phyloP scores from a whole-genome alignment of 352 stramenopile genomes.

The Phytophthora tentaculata region DNA sequence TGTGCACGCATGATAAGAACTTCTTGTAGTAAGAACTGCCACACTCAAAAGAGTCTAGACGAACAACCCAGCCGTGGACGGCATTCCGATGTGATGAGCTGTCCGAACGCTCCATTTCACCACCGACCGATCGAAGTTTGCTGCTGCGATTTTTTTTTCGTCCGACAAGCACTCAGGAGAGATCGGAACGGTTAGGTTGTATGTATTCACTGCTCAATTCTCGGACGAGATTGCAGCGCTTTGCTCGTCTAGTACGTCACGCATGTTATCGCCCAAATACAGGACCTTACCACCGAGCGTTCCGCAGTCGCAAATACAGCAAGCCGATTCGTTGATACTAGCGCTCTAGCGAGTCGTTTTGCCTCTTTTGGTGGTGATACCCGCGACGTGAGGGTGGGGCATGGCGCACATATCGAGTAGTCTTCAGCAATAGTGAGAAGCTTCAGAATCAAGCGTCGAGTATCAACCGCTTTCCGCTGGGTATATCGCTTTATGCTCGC shows the following conservation, averaged over 20 bases:
- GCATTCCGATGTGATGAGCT: conserved; percentile 16
- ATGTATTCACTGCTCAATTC: background rate
- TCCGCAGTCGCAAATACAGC: conserved; percentile 1
- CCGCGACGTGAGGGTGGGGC: background rate
- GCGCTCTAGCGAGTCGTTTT: conserved; percentile 2
- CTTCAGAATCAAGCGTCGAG: conserved; percentile 1
- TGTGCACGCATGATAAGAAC: conserved; percentile 9
- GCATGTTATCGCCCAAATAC: too few species aligned
- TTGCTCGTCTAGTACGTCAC: too few species aligned
- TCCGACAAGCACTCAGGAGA: conserved; percentile 6
- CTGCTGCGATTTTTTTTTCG: background rate
- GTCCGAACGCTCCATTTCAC: conserved; percentile 4
- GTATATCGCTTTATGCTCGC: conserved; percentile 27
- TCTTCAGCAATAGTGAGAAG: conserved; percentile 10
- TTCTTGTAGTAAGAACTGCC: conserved; percentile 9
- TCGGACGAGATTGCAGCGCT: too few species aligned
- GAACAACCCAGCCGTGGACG: conserved; percentile 3
- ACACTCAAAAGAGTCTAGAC: background rate
- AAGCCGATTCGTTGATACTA: background rate
- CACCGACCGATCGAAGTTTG: conserved; percentile 1
- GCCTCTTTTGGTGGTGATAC: background rate
- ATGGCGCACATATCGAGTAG: conserved; percentile 2
- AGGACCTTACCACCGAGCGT: background rate
- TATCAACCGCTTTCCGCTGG: conserved; percentile 3
- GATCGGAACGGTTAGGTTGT: background rate